Percentiles rank a stretch among this genome's conserved stretches.
Conservation (phyloP, 352 stramenopile genomes). For the Elongisporangium senticosum region DNA sequence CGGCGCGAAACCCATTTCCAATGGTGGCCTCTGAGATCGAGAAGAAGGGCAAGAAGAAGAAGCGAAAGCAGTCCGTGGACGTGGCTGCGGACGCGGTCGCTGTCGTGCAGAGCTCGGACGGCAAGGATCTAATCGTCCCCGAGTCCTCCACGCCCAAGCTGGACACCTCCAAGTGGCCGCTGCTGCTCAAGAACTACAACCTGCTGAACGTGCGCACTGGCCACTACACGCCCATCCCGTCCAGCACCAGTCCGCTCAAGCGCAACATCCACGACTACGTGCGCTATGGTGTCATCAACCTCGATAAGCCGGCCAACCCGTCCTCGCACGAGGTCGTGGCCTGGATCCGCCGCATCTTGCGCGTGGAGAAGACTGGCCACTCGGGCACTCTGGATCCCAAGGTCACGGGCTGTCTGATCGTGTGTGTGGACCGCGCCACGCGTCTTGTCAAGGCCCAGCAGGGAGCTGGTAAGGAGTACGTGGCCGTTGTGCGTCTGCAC, state of each 20-base stretch:
- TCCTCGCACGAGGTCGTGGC: slow-evolving; percentile 99
- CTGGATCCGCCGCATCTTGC: slow-evolving; percentile 99
- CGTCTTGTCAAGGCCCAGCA: slow-evolving; percentile 89
- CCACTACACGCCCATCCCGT: slow-evolving; percentile 99
- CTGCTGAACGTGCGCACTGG: slow-evolving; percentile 97
- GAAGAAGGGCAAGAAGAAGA: slow-evolving; percentile 88
- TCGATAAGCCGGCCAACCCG: slow-evolving; percentile 99
- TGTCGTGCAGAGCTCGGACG: slow-evolving; percentile 8
- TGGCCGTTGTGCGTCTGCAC: slow-evolving; percentile 98
- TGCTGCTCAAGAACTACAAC: slow-evolving; percentile 99
- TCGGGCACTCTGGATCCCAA: slow-evolving; percentile 99
- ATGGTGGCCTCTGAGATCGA: slow-evolving; percentile 72
- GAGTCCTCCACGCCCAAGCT: slow-evolving; percentile 86
- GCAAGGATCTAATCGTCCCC: slow-evolving; percentile 74
- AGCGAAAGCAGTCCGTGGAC: slow-evolving; percentile 69
- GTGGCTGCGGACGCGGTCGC: slow-evolving; percentile 1
- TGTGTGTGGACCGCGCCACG: slow-evolving; percentile 99
- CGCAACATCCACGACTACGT: slow-evolving; percentile 97
- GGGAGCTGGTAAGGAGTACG: slow-evolving; percentile 99
- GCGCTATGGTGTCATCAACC: slow-evolving; percentile 99
- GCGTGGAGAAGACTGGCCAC: slow-evolving; percentile 99
- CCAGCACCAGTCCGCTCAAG: slow-evolving; percentile 95
- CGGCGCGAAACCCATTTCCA: no score
- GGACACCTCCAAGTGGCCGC: slow-evolving; percentile 97
- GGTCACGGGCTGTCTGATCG: slow-evolving; percentile 99